phyloP scores from a whole-genome alignment of 768 basidiomycete species.

The Sarcodon sp. region DNA sequence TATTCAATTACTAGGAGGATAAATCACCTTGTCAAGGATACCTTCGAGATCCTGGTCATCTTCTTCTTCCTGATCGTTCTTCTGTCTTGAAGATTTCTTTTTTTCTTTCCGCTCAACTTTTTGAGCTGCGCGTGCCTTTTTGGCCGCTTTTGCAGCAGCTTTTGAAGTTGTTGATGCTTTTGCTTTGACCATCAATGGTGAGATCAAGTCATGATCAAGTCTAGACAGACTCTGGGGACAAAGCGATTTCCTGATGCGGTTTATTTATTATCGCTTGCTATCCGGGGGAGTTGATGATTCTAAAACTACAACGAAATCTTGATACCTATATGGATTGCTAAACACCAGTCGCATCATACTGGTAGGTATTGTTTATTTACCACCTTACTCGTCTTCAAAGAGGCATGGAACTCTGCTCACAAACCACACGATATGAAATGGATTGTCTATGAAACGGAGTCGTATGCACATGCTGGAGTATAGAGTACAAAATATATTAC shows the following conservation, averaged over 20 bases:
- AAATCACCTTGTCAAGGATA: conserved; percentile 63
- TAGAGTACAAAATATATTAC: neutral
- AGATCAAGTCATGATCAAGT: no score
- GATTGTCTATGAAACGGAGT: neutral
- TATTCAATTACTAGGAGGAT: neutral
- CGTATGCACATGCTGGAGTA: neutral
- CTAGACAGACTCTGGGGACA: no score
- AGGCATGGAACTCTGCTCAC: no score
- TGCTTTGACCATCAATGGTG: neutral
- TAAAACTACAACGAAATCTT: no score
- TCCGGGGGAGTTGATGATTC: no score
- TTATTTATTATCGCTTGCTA: no score
- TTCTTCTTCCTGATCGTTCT: conserved; percentile 40
- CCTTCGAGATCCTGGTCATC: conserved; percentile 74
- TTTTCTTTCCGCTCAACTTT: conserved; percentile 61
- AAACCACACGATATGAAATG: no score
- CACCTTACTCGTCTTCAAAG: no score
- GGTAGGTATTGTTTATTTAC: no score
- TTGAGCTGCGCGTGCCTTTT: conserved; percentile 53
- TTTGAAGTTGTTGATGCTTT: conserved; percentile 32
- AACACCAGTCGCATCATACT: no score
- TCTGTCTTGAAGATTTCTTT: conserved; percentile 39
- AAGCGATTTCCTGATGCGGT: no score
- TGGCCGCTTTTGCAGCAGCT: conserved; percentile 38
- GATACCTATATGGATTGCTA: no score